Percentiles rank a stretch among this genome's conserved stretches.
phyloP scores from a whole-genome alignment of 106 monocot species.

The Chionographis japonica region DNA sequence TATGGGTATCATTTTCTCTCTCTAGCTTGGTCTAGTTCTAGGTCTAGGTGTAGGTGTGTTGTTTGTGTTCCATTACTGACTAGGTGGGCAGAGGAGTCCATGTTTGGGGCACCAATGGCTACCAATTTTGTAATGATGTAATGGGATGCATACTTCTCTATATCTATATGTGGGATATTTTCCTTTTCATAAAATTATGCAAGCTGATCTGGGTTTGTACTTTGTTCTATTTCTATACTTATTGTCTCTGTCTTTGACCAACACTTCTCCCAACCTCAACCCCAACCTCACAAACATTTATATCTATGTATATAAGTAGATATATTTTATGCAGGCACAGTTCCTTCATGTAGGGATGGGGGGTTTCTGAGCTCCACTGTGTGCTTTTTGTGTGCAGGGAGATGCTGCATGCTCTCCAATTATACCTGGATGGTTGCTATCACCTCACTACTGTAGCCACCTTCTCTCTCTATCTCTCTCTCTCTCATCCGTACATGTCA shows the following conservation, averaged over 20 bases:
- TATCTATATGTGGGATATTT: slow-evolving; percentile 12
- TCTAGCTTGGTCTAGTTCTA: background rate
- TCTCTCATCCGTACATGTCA: too few species aligned
- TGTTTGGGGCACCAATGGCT: slow-evolving; percentile 9
- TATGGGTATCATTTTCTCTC: background rate
- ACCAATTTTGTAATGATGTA: slow-evolving; percentile 25
- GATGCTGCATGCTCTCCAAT: too few species aligned
- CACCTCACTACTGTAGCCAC: too few species aligned
- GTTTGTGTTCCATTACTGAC: slow-evolving; percentile 11
- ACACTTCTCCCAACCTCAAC: too few species aligned
- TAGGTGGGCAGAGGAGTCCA: slow-evolving; percentile 16
- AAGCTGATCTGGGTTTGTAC: background rate
- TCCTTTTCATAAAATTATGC: background rate
- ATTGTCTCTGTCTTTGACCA: slow-evolving; percentile 8
- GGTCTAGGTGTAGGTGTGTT: background rate
- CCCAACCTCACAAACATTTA: too few species aligned
- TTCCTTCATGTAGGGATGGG: too few species aligned
- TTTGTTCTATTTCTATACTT: slow-evolving; percentile 15
- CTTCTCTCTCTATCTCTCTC: too few species aligned
- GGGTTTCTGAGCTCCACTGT: too few species aligned
- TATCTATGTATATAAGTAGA: too few species aligned
- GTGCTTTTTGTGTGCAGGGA: too few species aligned
- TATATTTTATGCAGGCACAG: too few species aligned
- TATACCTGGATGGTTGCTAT: too few species aligned
- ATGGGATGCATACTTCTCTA: slow-evolving; percentile 20